These are phyloP conservation scores for Chalciporus sphaerocephalus DNA, from an alignment of 768 basidiomycete genomes.

Conservation along the genomic window DNA sequence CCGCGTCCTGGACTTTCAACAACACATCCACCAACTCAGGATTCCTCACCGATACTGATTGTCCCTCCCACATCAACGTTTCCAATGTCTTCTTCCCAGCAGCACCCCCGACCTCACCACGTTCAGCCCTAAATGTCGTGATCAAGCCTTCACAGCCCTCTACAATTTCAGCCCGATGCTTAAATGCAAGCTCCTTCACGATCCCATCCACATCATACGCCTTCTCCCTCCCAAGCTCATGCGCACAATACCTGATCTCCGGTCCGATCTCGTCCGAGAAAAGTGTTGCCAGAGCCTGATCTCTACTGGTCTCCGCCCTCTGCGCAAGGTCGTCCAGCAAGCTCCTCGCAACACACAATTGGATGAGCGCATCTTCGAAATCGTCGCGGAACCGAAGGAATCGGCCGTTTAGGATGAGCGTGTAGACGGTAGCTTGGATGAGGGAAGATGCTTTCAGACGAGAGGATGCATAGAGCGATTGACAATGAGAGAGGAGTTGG, in stretches of 20 bases:
- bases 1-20: slow-evolving; percentile 75
- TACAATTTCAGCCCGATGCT: slow-evolving; percentile 57
- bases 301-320: slow-evolving; percentile 64
- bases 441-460: slow-evolving; percentile 56
- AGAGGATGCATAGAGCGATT: slow-evolving; percentile 50
- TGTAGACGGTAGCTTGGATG: slow-evolving; percentile 72
- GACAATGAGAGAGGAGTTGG: slow-evolving; percentile 69
- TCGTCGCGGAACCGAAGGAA: slow-evolving; percentile 73
- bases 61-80: slow-evolving; percentile 72
- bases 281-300: slow-evolving; percentile 81
- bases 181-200: slow-evolving; percentile 55
- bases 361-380: slow-evolving; percentile 69
- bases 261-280: slow-evolving; percentile 87
- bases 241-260: slow-evolving; percentile 88
- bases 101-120: slow-evolving; percentile 31
- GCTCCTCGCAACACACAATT: slow-evolving; percentile 72
- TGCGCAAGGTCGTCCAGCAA: slow-evolving; percentile 66
- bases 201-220: slow-evolving; percentile 82
- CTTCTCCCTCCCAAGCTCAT: slow-evolving; percentile 72
- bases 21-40: slow-evolving; percentile 89
- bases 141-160: slow-evolving; percentile 57
- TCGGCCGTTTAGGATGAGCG: slow-evolving; percentile 76
- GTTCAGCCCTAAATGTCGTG: slow-evolving; percentile 46
- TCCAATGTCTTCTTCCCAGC: slow-evolving; percentile 52
- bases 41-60: slow-evolving; percentile 79